phyloP scores from a whole-genome alignment of 805 yeast genomes.

The Lipomyces orientalis region DNA sequence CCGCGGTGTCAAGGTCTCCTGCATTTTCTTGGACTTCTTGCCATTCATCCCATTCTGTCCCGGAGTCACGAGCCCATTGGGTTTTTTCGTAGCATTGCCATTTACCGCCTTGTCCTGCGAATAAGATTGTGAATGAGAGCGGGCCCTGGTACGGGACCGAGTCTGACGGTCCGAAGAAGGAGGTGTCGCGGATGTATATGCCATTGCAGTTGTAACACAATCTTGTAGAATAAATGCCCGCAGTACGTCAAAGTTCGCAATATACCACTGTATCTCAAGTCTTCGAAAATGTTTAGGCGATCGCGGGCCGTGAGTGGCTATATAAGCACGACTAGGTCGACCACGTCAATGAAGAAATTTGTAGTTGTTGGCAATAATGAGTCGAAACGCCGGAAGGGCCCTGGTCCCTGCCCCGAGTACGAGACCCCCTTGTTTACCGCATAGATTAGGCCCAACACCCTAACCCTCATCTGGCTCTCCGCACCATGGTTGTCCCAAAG shows the following conservation, averaged over 20 bases:
- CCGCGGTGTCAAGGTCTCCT: conserved; percentile 35
- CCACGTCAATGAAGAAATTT: background rate
- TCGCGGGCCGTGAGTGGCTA: background rate
- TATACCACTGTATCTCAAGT: background rate
- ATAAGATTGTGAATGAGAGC: background rate
- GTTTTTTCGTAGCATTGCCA: background rate
- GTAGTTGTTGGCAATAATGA: background rate
- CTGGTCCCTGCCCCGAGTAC: background rate
- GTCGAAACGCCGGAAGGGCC: background rate
- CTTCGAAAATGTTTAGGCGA: background rate
- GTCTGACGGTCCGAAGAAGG: conserved; percentile 3
- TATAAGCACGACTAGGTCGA: background rate
- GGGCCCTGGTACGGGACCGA: conserved; percentile 1
- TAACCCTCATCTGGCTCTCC: too few species aligned
- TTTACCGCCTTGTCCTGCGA: background rate
- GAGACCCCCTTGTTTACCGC: background rate
- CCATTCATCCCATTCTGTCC: background rate
- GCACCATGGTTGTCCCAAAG: too few species aligned
- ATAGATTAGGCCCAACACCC: too few species aligned
- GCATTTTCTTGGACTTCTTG: background rate
- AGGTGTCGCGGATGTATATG: conserved; percentile 2
- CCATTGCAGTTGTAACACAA: background rate
- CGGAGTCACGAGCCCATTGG: background rate
- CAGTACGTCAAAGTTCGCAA: background rate
- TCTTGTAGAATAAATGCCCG: background rate